Conservation (phyloP, 345 rosid genomes). For the Camelina sativa region DNA sequence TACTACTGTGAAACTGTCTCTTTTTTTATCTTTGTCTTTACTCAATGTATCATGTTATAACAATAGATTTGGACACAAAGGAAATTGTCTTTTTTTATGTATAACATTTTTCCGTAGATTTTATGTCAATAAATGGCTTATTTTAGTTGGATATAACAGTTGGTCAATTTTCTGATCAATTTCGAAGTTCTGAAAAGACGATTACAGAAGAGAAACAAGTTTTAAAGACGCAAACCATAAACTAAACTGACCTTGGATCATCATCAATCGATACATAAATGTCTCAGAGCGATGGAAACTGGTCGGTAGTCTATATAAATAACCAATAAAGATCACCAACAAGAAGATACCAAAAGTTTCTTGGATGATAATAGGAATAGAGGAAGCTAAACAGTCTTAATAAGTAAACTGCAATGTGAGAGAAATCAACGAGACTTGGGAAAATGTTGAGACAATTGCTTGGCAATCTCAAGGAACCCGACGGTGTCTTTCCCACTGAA, state of each 20-base stretch:
- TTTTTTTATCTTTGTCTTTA: not conserved
- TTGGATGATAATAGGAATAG: constrained; percentile 2
- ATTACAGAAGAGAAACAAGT: constrained; percentile 3
- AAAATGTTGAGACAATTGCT: constrained; percentile 65
- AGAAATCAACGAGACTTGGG: constrained; percentile 52
- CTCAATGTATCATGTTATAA: constrained; percentile 15
- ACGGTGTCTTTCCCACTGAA: constrained; percentile 71
- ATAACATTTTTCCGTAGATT: not conserved
- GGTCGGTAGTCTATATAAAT: constrained; percentile 14
- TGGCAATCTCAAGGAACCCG: constrained; percentile 71
- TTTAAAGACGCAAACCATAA: not conserved
- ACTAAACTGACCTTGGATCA: constrained; percentile 5
- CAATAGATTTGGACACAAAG: constrained; percentile 21
- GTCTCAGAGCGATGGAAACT: not conserved
- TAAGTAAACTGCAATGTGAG: not conserved
- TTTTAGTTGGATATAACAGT: not conserved
- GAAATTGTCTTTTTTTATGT: not conserved
- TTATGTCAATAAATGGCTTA: not conserved
- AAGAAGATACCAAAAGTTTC: not conserved
- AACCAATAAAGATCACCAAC: not conserved
- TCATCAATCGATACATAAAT: not conserved
- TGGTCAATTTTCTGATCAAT: not conserved
- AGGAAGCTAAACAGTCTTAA: constrained; percentile 3
- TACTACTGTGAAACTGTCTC: constrained; percentile 18
- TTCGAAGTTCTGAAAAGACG: not conserved